phyloP scores from a whole-genome alignment of 345 rosid genomes.

The Brassica carinata region DNA sequence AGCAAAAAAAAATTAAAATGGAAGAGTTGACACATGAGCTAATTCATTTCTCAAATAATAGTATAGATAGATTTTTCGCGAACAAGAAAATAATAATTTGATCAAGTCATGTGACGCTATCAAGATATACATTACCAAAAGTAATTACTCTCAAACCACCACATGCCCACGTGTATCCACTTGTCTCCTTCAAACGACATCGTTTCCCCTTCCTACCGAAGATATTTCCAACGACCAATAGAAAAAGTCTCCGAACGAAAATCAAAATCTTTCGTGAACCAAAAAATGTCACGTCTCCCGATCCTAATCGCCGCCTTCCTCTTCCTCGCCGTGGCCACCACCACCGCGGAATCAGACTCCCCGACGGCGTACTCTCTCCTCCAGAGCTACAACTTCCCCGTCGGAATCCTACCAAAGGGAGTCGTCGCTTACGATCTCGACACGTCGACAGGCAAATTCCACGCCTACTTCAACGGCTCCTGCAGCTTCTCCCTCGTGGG shows the following conservation, averaged over 20 bases:
- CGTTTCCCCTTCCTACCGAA: not conserved
- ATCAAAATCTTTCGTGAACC: not conserved
- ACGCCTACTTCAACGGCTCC: constrained; percentile 57
- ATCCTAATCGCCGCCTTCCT: constrained; percentile 25
- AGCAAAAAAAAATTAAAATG: no score
- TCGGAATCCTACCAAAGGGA: constrained; percentile 83
- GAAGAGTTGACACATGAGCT: no score
- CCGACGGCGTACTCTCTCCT: constrained; percentile 70
- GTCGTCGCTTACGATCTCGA: constrained; percentile 65
- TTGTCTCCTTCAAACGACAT: constrained; percentile 2
- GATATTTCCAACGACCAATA: constrained; percentile 15
- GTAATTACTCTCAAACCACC: not conserved
- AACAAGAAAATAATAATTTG: not conserved
- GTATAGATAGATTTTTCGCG: no score
- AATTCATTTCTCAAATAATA: no score
- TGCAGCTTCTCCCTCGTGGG: constrained; percentile 91
- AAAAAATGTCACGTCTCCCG: constrained; percentile 30
- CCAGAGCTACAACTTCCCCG: constrained; percentile 68
- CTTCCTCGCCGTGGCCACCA: constrained; percentile 39
- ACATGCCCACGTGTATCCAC: constrained; percentile 7
- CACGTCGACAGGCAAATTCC: constrained; percentile 60
- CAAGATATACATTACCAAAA: not conserved
- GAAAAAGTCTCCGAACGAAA: constrained; percentile 11
- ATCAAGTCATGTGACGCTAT: not conserved
- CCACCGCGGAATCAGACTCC: constrained; percentile 27